Conservation (phyloP, 371 early-diverging fungal species). For the Quaeritorhiza haematococci region DNA sequence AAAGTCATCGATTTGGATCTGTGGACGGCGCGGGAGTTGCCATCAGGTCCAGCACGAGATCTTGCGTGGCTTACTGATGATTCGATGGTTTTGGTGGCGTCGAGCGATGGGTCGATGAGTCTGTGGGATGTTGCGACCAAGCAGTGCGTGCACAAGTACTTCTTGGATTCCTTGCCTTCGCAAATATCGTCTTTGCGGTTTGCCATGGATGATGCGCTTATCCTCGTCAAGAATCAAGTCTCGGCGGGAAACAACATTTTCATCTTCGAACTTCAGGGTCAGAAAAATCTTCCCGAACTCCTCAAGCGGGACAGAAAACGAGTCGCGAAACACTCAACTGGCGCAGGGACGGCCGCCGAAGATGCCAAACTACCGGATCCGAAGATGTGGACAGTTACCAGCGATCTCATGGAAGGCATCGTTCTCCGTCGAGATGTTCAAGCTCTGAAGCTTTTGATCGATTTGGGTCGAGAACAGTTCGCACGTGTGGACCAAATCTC, state of each 20-base stretch:
- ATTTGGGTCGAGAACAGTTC: too few relatives aligned
- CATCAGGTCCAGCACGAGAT: too few relatives aligned
- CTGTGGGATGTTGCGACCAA: not conserved
- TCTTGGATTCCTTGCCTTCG: not conserved
- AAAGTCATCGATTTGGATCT: not conserved
- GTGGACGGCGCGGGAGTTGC: not conserved
- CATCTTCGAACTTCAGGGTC: not conserved
- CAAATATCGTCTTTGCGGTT: not conserved
- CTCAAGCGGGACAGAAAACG: too few relatives aligned
- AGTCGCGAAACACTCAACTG: too few relatives aligned
- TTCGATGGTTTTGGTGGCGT: too few relatives aligned
- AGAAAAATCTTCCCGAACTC: not conserved
- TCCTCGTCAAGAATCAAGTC: not conserved
- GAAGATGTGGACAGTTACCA: not conserved
- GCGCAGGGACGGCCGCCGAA: too few relatives aligned
- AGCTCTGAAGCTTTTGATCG: not conserved
- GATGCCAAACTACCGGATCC: too few relatives aligned
- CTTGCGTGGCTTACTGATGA: too few relatives aligned
- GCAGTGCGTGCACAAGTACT: not conserved
- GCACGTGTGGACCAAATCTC: too few relatives aligned
- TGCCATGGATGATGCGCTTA: not conserved
- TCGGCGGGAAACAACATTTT: not conserved
- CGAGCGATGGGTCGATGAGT: not conserved
- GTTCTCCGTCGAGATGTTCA: not conserved
- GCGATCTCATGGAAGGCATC: not conserved